These are phyloP conservation scores for Vigna nakashimae DNA, from an alignment of 306 rosid genomes.

Conservation along the genomic window DNA sequence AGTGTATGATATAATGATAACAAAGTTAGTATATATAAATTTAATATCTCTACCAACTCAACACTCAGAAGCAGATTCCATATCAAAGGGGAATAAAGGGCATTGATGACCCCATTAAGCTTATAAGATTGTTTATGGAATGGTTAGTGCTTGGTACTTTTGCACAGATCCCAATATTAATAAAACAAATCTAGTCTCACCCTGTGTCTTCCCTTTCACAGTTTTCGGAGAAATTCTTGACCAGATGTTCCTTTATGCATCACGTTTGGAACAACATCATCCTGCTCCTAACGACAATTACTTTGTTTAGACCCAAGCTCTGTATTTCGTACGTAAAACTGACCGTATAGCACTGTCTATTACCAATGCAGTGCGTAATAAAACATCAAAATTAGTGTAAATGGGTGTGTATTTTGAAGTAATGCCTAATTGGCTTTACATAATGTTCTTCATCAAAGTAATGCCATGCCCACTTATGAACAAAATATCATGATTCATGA, in stretches of 20 bases:
- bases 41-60: conserved; percentile 39
- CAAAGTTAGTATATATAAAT: not conserved
- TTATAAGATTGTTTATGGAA: conserved; percentile 39
- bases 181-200: conserved; percentile 37
- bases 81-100: conserved; percentile 53
- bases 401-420: too few species aligned
- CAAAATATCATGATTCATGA: conserved; percentile 23
- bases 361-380: not conserved
- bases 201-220: conserved; percentile 44
- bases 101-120: conserved; percentile 50
- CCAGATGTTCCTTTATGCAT: conserved; percentile 26
- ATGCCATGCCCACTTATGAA: not conserved
- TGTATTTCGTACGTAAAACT: conserved; percentile 9
- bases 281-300: conserved; percentile 10
- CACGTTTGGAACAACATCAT: conserved; percentile 12
- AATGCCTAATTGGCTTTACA: not conserved
- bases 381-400: too few species aligned
- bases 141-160: conserved; percentile 38
- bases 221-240: conserved; percentile 48
- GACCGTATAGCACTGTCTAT: not conserved
- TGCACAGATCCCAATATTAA: conserved; percentile 56
- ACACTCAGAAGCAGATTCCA: conserved; percentile 52
- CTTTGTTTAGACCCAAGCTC: conserved; percentile 1
- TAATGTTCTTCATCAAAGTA: conserved; percentile 16
- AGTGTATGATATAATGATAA: not conserved